These are phyloP conservation scores for Phytophthora ramorum DNA, from an alignment of 352 stramenopile species.

Conservation along the genomic window DNA sequence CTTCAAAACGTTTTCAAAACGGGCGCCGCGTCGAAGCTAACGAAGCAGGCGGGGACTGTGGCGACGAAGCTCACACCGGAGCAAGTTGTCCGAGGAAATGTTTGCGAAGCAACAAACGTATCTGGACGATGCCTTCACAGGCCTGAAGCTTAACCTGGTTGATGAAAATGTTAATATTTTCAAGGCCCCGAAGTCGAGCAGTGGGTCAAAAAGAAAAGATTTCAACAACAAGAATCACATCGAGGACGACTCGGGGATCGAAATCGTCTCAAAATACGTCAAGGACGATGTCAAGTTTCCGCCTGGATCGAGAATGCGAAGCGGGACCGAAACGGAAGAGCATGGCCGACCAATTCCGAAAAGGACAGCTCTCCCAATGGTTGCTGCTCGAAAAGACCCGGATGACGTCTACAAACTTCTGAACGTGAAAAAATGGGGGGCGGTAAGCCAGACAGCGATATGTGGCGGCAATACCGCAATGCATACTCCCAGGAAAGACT, in stretches of 20 bases:
- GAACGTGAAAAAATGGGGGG: background rate
- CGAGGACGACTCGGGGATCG: background rate
- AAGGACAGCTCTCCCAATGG: background rate
- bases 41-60: background rate
- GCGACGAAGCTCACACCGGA: background rate
- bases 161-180: conserved; percentile 1
- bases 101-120: background rate
- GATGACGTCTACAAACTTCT: background rate
- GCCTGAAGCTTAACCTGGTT: background rate
- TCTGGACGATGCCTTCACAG: background rate
- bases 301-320: background rate
- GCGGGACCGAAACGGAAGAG: background rate
- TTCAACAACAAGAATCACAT: background rate
- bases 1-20: background rate
- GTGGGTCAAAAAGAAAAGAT: background rate
- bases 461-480: background rate
- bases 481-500: too few relatives aligned
- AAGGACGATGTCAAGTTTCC: background rate
- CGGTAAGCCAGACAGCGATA: background rate
- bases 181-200: background rate
- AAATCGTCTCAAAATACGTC: background rate
- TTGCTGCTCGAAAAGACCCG: background rate
- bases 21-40: background rate
- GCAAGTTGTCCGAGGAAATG: background rate
- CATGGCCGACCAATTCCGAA: conserved; percentile 1